phyloP scores from a whole-genome alignment of 2,329 filamentous ascomycete genomes.

The Penicillium corylophilum region DNA sequence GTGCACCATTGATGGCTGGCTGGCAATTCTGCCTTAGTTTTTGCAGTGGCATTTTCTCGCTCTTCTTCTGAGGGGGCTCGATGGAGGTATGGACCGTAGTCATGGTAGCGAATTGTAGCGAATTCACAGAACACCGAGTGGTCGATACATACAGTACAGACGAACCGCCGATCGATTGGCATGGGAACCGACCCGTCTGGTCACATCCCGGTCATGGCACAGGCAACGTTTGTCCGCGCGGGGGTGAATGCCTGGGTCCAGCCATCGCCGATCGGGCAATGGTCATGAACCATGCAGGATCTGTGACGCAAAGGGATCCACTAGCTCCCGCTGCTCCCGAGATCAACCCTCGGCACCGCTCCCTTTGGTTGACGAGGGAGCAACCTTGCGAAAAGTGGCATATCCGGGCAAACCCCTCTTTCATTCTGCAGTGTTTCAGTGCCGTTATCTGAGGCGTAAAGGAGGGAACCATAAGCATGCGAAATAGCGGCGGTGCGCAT shows the following conservation, averaged over 20 bases:
- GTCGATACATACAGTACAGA: conserved; percentile 2
- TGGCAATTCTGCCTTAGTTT: conserved; percentile 3
- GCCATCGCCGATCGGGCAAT: conserved; percentile 9
- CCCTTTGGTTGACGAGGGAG: background rate
- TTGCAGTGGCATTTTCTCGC: background rate
- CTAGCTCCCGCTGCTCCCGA: conserved; percentile 7
- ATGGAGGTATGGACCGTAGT: background rate
- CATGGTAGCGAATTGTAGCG: conserved; percentile 8
- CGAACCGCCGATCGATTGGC: conserved; percentile 16
- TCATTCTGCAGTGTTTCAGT: background rate
- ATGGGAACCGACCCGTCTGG: background rate
- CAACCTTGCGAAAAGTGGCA: background rate
- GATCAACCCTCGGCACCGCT: background rate
- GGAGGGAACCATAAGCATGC: background rate
- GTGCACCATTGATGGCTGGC: conserved; percentile 17
- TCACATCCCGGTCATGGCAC: background rate
- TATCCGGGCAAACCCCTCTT: background rate
- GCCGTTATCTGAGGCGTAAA: background rate
- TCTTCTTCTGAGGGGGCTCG: background rate
- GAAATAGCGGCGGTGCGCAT: background rate
- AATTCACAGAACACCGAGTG: background rate
- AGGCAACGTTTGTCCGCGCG: background rate
- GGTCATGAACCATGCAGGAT: conserved; percentile 12
- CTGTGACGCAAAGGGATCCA: conserved; percentile 15
- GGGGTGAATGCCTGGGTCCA: conserved; percentile 2